phyloP scores from a whole-genome alignment of 768 basidiomycete genomes.

The Suillus americanus region DNA sequence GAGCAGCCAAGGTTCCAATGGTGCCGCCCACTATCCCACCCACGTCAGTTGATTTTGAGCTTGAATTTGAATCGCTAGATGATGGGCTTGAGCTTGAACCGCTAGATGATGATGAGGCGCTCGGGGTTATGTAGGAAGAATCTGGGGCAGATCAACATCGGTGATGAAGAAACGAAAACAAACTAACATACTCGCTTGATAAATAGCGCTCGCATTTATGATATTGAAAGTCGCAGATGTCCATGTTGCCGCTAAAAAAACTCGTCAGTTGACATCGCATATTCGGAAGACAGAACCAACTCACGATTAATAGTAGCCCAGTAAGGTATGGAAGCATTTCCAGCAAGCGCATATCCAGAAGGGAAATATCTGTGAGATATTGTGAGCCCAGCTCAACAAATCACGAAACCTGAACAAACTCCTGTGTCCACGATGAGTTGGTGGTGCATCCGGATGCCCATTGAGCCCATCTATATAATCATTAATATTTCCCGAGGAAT shows the following conservation, averaged over 20 bases:
- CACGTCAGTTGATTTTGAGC: slow-evolving; percentile 5
- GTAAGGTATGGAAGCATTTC: slow-evolving; percentile 39
- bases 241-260: slow-evolving; percentile 37
- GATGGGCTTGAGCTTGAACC: slow-evolving; percentile 8
- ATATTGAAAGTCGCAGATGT: slow-evolving; percentile 25
- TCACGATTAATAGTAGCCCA: slow-evolving; percentile 51
- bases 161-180: slow-evolving; percentile 5
- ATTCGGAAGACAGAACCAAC: slow-evolving; percentile 14
- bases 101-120: not conserved
- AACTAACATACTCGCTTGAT: slow-evolving; percentile 12
- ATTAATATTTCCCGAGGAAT: not conserved
- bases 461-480: slow-evolving; percentile 20
- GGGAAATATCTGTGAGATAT: slow-evolving; percentile 38
- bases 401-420: not conserved
- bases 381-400: not conserved
- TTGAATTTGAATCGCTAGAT: slow-evolving; percentile 5
- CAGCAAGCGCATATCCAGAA: slow-evolving; percentile 30
- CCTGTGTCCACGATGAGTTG: not conserved
- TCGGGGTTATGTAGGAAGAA: not conserved
- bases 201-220: slow-evolving; percentile 21
- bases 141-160: not conserved
- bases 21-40: slow-evolving; percentile 24
- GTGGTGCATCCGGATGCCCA: slow-evolving; percentile 2
- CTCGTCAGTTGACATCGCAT: not conserved
- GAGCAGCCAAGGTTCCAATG: slow-evolving; percentile 16